Evolutionary conservation across 2,329 filamentous ascomycete genomes (phyloP), one percentile per base, ranked within the genome.

Genomic region (Diaporthe sp.): DNA sequence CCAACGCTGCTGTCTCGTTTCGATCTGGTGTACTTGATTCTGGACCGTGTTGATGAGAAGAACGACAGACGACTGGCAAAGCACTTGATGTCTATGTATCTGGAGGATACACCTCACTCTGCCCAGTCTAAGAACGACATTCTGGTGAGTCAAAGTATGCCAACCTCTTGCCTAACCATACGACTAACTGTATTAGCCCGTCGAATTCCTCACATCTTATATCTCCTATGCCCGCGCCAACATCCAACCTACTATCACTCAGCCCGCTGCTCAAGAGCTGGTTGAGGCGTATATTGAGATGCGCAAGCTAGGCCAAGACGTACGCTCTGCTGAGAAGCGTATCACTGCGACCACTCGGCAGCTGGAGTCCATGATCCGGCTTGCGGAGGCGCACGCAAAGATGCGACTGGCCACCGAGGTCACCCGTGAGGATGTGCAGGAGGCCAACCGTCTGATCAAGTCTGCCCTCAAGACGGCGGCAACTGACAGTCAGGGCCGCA

Each of bases 261-360:
- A 92, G 39, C 92, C 93, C 59, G 97, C 97, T 3, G 94, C 93
- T n/a, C 88, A 92, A 77, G 95, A 96, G 69, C 92, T 99, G 4
- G 93, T 97, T 2, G 90, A 94, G 57, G 91, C 95, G 42, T 99
- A 99, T 82, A 94, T 98, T 61, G 94, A 94, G 76, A 98, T 99
- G 95, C 95, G 97, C 78, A 95, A 96, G 81, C 92, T 99, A 0
- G 97, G 97, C 62, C 93, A 95, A 79, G 94, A 96, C 80, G 93
- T 96, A 49, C 95, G 96, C 67, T 90, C 95, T 3, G 91, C 94
- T 4, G 97, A 99, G 85, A 96, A 97, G 84, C 95, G 97, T 79
- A 99, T 99, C 86, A 99, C 97, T 0, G 97, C 97, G 55, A 99
- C 97, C 4, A 99, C 97, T 0, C 92, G 97, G 82, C 97, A 99